A percentile compares a stretch with the other conserved stretches of the same genome.
Conservation (phyloP, 176 grass and related monocot genomes). For the Bolboschoenus planiculmis region DNA sequence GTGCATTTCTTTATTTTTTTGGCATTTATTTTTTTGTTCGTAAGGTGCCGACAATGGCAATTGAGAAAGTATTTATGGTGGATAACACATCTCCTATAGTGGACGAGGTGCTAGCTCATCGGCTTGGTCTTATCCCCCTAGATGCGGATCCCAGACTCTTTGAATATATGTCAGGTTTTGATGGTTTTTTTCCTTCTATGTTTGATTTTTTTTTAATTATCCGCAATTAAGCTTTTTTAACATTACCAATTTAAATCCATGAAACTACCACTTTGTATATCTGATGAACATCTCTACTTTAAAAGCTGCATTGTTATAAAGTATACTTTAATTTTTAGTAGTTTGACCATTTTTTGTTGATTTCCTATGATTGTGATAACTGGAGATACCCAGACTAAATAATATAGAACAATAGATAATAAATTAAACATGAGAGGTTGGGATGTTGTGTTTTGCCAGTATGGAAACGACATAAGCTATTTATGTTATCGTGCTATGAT, state of each 20-base stretch:
- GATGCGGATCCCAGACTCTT: conserved; percentile 82
- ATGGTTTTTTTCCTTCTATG: background rate
- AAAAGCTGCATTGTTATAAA: background rate
- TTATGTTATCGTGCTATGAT: background rate
- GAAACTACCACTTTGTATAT: background rate
- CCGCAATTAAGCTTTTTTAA: background rate
- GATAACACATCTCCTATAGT: conserved; percentile 88
- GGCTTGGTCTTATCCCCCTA: conserved; percentile 83
- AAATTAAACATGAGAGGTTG: background rate
- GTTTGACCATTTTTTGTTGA: background rate
- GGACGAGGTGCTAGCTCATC: conserved; percentile 86
- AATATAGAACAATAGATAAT: background rate
- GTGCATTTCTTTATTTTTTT: background rate
- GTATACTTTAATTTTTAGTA: background rate
- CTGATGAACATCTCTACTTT: background rate
- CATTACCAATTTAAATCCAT: background rate
- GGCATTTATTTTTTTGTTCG: background rate
- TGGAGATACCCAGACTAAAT: background rate
- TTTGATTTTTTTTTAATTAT: background rate
- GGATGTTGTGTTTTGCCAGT: conserved; percentile 1
- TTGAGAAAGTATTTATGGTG: conserved; percentile 79
- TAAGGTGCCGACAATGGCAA: conserved; percentile 92
- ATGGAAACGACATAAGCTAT: background rate
- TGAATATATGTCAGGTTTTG: conserved; percentile 71
- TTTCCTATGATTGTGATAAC: background rate